These are phyloP conservation scores for Suhomyces coccinellae DNA, from an alignment of 1,139 yeast species.

Conservation along the genomic window DNA sequence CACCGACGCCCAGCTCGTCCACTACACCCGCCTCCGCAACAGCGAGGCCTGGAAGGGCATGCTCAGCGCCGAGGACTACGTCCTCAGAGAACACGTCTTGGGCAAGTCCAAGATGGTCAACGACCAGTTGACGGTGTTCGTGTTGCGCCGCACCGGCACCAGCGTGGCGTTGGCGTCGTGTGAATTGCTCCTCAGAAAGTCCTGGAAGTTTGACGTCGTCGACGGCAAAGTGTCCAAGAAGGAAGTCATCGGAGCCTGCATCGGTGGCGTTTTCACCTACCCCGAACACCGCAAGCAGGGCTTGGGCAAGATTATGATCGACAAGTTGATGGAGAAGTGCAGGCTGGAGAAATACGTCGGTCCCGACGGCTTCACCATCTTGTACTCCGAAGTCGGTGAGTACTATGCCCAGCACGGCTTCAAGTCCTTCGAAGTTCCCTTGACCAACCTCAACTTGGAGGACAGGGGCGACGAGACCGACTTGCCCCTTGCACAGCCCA, in stretches of 20 bases:
- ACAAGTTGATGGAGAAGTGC: constrained; percentile 36
- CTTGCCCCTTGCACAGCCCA: constrained; percentile 15
- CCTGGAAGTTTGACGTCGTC: constrained; percentile 26
- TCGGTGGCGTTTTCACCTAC: constrained; percentile 50
- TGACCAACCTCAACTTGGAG: constrained; percentile 23
- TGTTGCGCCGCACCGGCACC: constrained; percentile 25
- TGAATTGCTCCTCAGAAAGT: constrained; percentile 38
- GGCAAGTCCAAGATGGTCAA: constrained; percentile 37
- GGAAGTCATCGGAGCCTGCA: constrained; percentile 20
- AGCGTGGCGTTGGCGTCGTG: constrained; percentile 33
- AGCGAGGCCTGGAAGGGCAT: constrained; percentile 55
- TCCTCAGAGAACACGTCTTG: constrained; percentile 48
- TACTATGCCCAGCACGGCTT: constrained; percentile 64
- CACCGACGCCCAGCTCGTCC: constrained; percentile 33
- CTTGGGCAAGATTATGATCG: constrained; percentile 62
- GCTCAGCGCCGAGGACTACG: constrained; percentile 48
- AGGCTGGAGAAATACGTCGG: constrained; percentile 25
- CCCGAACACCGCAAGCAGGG: constrained; percentile 62
- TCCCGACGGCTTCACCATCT: constrained; percentile 45
- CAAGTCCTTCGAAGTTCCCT: constrained; percentile 49
- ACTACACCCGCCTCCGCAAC: constrained; percentile 51
- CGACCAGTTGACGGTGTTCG: constrained; percentile 32
- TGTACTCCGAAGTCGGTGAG: constrained; percentile 75
- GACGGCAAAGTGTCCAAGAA: constrained; percentile 22
- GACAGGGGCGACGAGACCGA: constrained; percentile 11